Base-by-base conservation (phyloP, 2,329 filamentous ascomycete species). In the Pestalotiopsis sp. region DNA sequence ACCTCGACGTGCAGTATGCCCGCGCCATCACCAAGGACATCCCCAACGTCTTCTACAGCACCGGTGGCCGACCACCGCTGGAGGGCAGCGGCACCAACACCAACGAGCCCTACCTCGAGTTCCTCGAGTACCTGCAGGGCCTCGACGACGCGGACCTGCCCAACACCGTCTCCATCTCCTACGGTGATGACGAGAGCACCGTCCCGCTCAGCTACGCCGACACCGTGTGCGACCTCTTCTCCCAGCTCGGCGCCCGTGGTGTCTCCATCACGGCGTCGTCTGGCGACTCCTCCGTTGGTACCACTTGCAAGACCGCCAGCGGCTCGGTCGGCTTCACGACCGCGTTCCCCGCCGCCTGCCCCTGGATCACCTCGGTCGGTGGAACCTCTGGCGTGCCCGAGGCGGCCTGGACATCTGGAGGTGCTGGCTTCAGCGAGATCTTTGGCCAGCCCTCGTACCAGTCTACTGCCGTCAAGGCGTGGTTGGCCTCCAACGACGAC, bases 81-180 rank as follows among this genome's bases (percentile, higher is more conserved):
- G 56, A 36, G 20, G 63, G 63, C 4, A 38, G 63, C 52, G 63
- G 63, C 27, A 56, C 63, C 14, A 66, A 66, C 63, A 45, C 80
- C n/a, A 91, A 92, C 77, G 90, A 92, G 80, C 90, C 90, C 0
- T 93, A 91, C 77, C 82, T 92, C 1, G 86, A 86, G n/a, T 91
- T 89, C 78, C 83, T 91, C 11, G 83, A 87, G 68, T 87, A 87
- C 76, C 79, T 92, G 3, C 81, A 91, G 1, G 77, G 80, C 56
- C 82, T 88, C 59, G 78, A 83, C 7, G 83, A 87, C 63, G 75
- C 80, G 2, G 77, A 85, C 20, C 80, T 92, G 1, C 90, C 91
- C 0, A 84, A 87, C 3, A 86, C 91, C 20, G 84, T 93, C 65
- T 86, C 85, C 41, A 89, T 87, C 12, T 92, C 89, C 0, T 93